Percentiles rank a stretch among this genome's conserved stretches.
Evolutionary conservation across 2,329 filamentous ascomycete species (phyloP).

Genomic region (Ceratocystis variospora): DNA sequence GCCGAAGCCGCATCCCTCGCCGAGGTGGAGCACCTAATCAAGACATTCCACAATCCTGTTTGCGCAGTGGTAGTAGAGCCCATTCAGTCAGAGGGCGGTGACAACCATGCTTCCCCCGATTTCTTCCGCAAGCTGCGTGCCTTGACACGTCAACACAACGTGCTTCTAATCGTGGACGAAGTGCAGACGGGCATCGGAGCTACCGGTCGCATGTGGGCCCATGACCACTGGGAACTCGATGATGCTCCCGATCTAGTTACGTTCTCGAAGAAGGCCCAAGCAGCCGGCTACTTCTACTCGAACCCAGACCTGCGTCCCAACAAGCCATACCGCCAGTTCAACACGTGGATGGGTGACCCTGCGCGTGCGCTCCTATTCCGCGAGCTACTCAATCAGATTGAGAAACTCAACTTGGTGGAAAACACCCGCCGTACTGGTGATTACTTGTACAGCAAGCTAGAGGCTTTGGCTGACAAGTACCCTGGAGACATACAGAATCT

Average conservation of each 20-base stretch:
- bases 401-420: constrained; percentile 62
- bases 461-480: constrained; percentile 53
- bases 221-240: constrained; percentile 66
- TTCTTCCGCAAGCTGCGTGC: constrained; percentile 67
- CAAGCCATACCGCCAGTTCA: constrained; percentile 75
- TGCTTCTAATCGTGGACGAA: constrained; percentile 70
- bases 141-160: constrained; percentile 53
- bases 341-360: constrained; percentile 79
- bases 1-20: constrained; percentile 61
- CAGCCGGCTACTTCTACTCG: constrained; percentile 70
- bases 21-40: constrained; percentile 59
- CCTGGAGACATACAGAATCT: constrained; percentile 70
- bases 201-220: constrained; percentile 79
- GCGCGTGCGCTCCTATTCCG: constrained; percentile 64
- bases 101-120: constrained; percentile 65
- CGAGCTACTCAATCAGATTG: constrained; percentile 63
- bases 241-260: constrained; percentile 74
- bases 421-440: constrained; percentile 65
- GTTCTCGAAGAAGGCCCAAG: constrained; percentile 77
- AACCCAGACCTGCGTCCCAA: constrained; percentile 62
- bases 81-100: constrained; percentile 70
- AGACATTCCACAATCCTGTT: constrained; percentile 51
- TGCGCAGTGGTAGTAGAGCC: constrained; percentile 66
- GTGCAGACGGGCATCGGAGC: constrained; percentile 74
- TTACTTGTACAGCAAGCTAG: constrained; percentile 61